Percentiles rank a stretch among this genome's conserved stretches.
phyloP scores from a whole-genome alignment of 2,329 filamentous ascomycete genomes.

The Grosmannia penicillata region DNA sequence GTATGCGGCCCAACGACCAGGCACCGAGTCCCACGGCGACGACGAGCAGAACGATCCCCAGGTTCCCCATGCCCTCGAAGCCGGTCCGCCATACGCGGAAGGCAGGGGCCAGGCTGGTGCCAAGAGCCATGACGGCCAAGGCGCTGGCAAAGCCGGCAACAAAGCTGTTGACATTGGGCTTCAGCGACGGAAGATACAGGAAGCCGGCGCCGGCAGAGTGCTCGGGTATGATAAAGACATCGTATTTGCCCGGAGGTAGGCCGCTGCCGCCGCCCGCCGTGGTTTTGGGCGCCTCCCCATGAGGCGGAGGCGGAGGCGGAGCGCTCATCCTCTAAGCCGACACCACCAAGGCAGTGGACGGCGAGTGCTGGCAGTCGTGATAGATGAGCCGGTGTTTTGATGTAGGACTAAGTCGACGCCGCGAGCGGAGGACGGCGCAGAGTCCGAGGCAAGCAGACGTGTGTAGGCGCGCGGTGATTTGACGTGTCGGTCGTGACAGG shows the following conservation, averaged over 20 bases:
- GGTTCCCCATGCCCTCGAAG: constrained; percentile 56
- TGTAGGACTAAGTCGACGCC: too few relatives aligned
- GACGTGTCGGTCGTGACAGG: too few relatives aligned
- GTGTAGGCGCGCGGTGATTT: too few relatives aligned
- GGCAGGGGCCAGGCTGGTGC: constrained; percentile 57
- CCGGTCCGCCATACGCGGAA: constrained; percentile 58
- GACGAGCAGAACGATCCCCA: constrained; percentile 58
- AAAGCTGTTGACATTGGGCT: constrained; percentile 80
- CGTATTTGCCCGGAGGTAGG: constrained; percentile 79
- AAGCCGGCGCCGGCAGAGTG: constrained; percentile 83
- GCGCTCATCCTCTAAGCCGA: constrained; percentile 26
- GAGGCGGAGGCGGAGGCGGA: constrained; percentile 73
- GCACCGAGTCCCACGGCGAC: constrained; percentile 60
- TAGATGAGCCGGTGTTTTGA: too few relatives aligned
- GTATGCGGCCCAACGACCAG: constrained; percentile 60
- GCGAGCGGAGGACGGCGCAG: too few relatives aligned
- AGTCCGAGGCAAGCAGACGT: too few relatives aligned
- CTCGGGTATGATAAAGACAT: constrained; percentile 92
- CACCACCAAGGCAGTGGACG: not conserved
- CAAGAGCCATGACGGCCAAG: constrained; percentile 57
- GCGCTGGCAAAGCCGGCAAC: constrained; percentile 72
- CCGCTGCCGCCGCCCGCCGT: constrained; percentile 31
- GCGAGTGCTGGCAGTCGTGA: too few relatives aligned
- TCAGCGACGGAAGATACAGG: constrained; percentile 81
- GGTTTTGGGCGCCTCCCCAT: constrained; percentile 63